These are phyloP conservation scores for Paramecium biaurelia DNA, from an alignment of 73 alveolate species.

Conservation along the genomic window DNA sequence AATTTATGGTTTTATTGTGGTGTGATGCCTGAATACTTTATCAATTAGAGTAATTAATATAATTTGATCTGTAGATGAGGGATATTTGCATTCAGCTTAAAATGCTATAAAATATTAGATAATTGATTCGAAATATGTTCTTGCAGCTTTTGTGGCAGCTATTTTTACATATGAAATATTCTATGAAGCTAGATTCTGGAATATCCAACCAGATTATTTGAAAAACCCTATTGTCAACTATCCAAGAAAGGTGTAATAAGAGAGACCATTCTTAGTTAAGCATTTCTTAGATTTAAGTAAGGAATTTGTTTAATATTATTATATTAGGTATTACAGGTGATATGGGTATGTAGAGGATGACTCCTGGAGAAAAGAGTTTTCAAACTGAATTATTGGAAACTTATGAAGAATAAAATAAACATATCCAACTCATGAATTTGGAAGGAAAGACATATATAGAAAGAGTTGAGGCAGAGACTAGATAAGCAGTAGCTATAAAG, in stretches of 20 bases:
- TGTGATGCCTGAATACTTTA: constrained; percentile 61
- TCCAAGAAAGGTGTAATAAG: neutral
- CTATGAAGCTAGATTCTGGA: neutral
- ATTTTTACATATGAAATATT: neutral
- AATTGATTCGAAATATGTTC: neutral
- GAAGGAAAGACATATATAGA: constrained; percentile 58
- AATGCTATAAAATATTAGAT: neutral
- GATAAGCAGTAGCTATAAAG: neutral
- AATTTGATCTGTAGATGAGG: neutral
- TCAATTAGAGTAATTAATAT: constrained; percentile 33
- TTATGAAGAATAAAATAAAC: neutral
- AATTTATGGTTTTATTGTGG: constrained; percentile 56
- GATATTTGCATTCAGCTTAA: neutral
- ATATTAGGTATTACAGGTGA: constrained; percentile 5
- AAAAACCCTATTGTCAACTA: neutral
- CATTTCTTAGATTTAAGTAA: constrained; percentile 39
- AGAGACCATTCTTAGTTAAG: neutral
- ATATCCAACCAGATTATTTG: neutral
- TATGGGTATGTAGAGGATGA: neutral
- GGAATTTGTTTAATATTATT: neutral
- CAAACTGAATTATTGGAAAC: neutral
- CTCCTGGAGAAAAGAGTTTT: neutral
- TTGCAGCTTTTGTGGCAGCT: constrained; percentile 3
- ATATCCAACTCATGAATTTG: neutral
- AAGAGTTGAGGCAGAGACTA: constrained; percentile 55